These are phyloP conservation scores for Aspergillus amoenus DNA, from an alignment of 2,329 filamentous ascomycete species.

Conservation along the genomic window DNA sequence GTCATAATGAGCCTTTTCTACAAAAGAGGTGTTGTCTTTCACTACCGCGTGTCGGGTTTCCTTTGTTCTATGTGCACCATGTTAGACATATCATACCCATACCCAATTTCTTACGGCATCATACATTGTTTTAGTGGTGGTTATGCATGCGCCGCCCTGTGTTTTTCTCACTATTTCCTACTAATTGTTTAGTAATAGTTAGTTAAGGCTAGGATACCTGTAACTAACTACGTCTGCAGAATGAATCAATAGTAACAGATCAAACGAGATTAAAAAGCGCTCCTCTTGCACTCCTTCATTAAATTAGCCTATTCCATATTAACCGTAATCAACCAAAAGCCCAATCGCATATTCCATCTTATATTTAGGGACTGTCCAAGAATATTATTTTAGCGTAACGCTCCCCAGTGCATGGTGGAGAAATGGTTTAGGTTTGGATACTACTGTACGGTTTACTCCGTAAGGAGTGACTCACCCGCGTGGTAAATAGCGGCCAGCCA, in stretches of 20 bases:
- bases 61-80: slow-evolving; percentile 17
- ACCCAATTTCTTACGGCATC: slow-evolving; percentile 14
- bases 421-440: too few species aligned
- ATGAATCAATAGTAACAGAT: neutral
- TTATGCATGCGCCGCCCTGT: slow-evolving; percentile 14
- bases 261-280: too few species aligned
- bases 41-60: slow-evolving; percentile 10
- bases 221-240: slow-evolving; percentile 14
- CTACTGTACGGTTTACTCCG: too few species aligned
- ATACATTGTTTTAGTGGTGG: slow-evolving; percentile 7
- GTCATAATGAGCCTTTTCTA: neutral
- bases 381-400: too few species aligned
- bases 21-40: slow-evolving; percentile 3
- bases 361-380: too few species aligned
- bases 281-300: too few species aligned
- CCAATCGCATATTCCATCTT: too few species aligned
- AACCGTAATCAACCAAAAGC: too few species aligned
- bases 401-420: too few species aligned
- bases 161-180: slow-evolving; percentile 10
- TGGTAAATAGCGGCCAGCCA: too few species aligned
- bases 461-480: too few species aligned
- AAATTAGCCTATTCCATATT: too few species aligned
- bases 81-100: slow-evolving; percentile 18
- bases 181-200: slow-evolving; percentile 18
- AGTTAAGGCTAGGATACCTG: slow-evolving; percentile 14